phyloP scores from a whole-genome alignment of 129 eudicot genomes.

The Pulicaria dysenterica region DNA sequence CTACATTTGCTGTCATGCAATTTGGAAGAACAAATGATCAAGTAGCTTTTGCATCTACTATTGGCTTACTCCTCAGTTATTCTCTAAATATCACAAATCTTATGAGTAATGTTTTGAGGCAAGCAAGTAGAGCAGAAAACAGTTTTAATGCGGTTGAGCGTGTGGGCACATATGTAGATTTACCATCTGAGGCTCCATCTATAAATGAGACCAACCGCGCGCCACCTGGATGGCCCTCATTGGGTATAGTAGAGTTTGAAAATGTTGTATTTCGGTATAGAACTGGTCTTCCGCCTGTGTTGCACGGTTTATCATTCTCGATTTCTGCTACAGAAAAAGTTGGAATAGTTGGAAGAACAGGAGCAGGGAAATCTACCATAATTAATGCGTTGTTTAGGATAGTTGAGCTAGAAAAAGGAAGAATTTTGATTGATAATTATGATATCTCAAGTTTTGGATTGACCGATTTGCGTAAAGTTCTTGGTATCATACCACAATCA shows the following conservation, averaged over 20 bases:
- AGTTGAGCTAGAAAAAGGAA: constrained; percentile 90
- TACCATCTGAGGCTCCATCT: constrained; percentile 80
- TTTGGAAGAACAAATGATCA: constrained; percentile 75
- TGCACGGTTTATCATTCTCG: constrained; percentile 71
- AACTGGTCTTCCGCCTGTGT: constrained; percentile 87
- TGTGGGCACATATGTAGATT: constrained; percentile 78
- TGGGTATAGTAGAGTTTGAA: constrained; percentile 66
- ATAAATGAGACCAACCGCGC: constrained; percentile 70
- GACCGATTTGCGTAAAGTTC: constrained; percentile 82
- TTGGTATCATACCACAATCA: constrained; percentile 87
- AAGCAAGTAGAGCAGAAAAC: constrained; percentile 91
- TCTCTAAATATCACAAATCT: constrained; percentile 79
- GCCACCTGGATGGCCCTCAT: constrained; percentile 90
- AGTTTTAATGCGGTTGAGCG: constrained; percentile 92
- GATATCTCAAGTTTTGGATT: constrained; percentile 75
- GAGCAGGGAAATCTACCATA: constrained; percentile 97
- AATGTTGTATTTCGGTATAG: constrained; percentile 80
- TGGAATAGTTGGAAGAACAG: constrained; percentile 96
- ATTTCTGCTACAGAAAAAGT: constrained; percentile 78
- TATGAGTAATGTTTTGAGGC: constrained; percentile 74
- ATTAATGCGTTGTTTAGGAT: constrained; percentile 89
- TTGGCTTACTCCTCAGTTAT: constrained; percentile 91
- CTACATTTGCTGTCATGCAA: constrained; percentile 94
- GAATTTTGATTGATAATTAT: constrained; percentile 70
- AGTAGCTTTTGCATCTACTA: constrained; percentile 85